Evolutionary conservation across 1,139 yeast species (phyloP).

Genomic region (Chernovozyma sophiae-reginae): DNA sequence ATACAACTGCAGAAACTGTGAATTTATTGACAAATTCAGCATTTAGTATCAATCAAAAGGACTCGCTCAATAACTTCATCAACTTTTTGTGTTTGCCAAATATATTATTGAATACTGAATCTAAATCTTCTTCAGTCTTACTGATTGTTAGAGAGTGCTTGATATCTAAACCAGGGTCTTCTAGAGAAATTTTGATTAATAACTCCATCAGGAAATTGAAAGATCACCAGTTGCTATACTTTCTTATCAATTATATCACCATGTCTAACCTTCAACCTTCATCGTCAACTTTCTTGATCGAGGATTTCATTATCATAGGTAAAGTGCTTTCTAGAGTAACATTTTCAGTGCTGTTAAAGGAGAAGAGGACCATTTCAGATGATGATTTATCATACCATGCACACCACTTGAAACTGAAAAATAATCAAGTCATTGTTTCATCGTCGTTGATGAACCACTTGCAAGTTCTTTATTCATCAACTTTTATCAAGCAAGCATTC

Average conservation of each 20-base stretch:
- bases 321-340: slow-evolving; percentile 20
- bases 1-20: background rate
- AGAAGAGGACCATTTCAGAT: too few species aligned
- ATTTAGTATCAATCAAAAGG: slow-evolving; percentile 17
- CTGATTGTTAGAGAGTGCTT: background rate
- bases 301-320: slow-evolving; percentile 21
- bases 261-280: slow-evolving; percentile 6
- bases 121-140: background rate
- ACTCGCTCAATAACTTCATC: slow-evolving; percentile 16
- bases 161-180: background rate
- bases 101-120: background rate
- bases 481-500: slow-evolving; percentile 23
- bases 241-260: slow-evolving; percentile 19
- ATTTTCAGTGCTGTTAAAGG: slow-evolving; percentile 13
- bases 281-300: slow-evolving; percentile 11
- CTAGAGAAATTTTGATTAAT: background rate
- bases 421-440: background rate
- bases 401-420: too few species aligned
- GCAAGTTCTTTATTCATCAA: slow-evolving; percentile 18
- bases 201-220: background rate
- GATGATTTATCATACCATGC: too few species aligned
- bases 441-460: slow-evolving; percentile 7
- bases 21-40: slow-evolving; percentile 10
- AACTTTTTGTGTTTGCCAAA: slow-evolving; percentile 15
- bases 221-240: background rate